Evolutionary conservation across 805 yeast species (phyloP).

Genomic region (Metschnikowia similis): DNA sequence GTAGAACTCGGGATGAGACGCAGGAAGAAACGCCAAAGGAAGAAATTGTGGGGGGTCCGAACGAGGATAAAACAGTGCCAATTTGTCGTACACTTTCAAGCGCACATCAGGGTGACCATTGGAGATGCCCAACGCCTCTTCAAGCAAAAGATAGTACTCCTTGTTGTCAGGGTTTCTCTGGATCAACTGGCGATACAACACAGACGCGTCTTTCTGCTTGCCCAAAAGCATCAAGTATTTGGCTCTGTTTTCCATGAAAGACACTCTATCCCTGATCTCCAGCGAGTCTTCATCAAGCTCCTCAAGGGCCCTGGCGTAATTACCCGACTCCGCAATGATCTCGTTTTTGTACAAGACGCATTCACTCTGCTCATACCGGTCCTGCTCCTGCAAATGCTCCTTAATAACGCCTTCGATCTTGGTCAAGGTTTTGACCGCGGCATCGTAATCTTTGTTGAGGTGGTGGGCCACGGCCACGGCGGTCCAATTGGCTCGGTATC

Average conservation of each 20-base stretch:
- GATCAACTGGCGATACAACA: constrained; percentile 62
- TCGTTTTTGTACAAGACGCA: constrained; percentile 68
- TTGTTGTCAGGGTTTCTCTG: constrained; percentile 83
- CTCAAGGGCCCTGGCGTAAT: constrained; percentile 58
- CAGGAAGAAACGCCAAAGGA: constrained; percentile 69
- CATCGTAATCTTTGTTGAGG: constrained; percentile 59
- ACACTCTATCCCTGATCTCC: constrained; percentile 51
- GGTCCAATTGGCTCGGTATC: constrained; percentile 89
- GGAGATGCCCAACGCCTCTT: constrained; percentile 54
- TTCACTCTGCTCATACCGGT: constrained; percentile 73
- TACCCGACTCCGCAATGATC: constrained; percentile 60
- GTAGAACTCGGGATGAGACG: constrained; percentile 46
- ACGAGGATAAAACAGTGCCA: constrained; percentile 70
- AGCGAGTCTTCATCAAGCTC: constrained; percentile 50
- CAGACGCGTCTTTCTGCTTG: constrained; percentile 57
- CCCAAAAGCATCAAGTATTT: constrained; percentile 57
- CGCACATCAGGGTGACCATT: constrained; percentile 46
- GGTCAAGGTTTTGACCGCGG: constrained; percentile 66
- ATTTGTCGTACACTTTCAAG: constrained; percentile 57
- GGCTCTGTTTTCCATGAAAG: constrained; percentile 65
- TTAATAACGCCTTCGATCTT: constrained; percentile 73
- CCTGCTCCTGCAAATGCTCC: constrained; percentile 58
- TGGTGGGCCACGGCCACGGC: constrained; percentile 82
- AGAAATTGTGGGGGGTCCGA: constrained; percentile 76
- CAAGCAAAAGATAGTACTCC: constrained; percentile 62